Evolutionary conservation across 1,139 yeast species (phyloP), one percentile per base, ranked within the genome.

Genomic region (Yamadazyma buinensis): DNA sequence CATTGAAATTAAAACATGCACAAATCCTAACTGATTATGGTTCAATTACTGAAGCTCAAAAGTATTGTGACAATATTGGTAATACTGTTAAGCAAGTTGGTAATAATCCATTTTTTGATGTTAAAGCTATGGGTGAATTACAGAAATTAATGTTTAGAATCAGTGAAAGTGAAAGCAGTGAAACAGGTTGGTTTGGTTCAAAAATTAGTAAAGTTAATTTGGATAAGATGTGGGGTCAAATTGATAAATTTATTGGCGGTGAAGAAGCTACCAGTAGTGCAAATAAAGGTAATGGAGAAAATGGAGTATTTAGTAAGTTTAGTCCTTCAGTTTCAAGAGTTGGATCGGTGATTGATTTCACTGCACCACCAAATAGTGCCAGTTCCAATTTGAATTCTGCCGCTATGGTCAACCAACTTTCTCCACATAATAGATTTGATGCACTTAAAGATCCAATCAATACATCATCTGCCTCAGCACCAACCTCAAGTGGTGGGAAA

Each of bases 161-260:
- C 15, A 57, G 75, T 5, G 75, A 72, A 32, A 50, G 67, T 2
- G 65, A 61, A 13, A 48, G 64, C 10, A 57, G 51, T 24, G 75
- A 69, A 15, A 60, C 67, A 33, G 67, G 81, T 2, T 80, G 87
- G 86, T 71, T 80, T 44, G 71, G 80, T 18, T 61, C 75, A 26
- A 79, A 75, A 64, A 70, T 84, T 47, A 66, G 84, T 25, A 80
- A 80, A 51, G 95, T 94, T 11, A 84, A 83, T 47, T 65, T 88
- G 39, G 95, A 88, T 49, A 83, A 78, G 51, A 81, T 88, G 40
- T 84, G 95, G 94, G 92, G 90, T 7, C 88, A 84, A 34, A 66
- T 88, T 41, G 95, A 87, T 54, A 87, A 87, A 55, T 86, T 90
- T 54, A 92, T 92, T 43, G 86, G 95, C 3, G 98, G 97, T 10